Base-by-base conservation (phyloP, 2,329 filamentous ascomycete genomes). In the Neoarthrinium moseri region DNA sequence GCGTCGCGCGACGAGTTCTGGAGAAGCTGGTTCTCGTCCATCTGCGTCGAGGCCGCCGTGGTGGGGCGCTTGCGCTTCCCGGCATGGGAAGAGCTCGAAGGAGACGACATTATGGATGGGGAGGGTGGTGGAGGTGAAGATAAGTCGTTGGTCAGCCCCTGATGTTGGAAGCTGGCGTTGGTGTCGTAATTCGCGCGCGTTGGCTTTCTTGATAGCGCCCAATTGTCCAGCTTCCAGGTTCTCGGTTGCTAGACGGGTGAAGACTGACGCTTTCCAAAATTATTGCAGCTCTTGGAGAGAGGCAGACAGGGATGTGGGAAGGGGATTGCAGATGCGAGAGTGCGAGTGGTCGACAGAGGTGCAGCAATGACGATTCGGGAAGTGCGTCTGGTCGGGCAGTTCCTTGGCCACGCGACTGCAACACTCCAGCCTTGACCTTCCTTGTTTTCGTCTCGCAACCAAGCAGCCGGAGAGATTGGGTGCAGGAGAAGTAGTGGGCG, bases 1-100 rank as follows among this genome's bases (percentile, higher is more conserved):
- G 87, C 88, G 71, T 95, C 89, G 62, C 87, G 82, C 27, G 89
- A 91, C 15, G 87, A 90, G 27, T 87, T 78, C 64, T 85, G 81
- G 55, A 85, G 77, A 40, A 83, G 62, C 50, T 68, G 74, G 61
- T 86, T 80, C 45, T 81, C 77, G 47, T 78, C 71, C 56, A 68
- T 67, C 50, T 76, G 71, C 51, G 72, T 66, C 42, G 70, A 66
- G 50, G 66, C 74, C 54, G 74, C 68, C 51, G 76, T 78, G 48
- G 73, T 72, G 46, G 78, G 80, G 66, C 91, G 84, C 80, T 96
- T 96, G 69, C 91, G 86, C 77, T 96, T 96, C 58, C 77, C 78
- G 54, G 71, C 71, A 51, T 74, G 70, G 47, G 74, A 70, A 18
- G 76, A 74, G 43, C 71, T 71, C 24, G 33, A 21, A 21, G 75